Evolutionary conservation across 2,329 filamentous ascomycete species (phyloP), one percentile per base, ranked within the genome.

Genomic region (Cercospora sp.): DNA sequence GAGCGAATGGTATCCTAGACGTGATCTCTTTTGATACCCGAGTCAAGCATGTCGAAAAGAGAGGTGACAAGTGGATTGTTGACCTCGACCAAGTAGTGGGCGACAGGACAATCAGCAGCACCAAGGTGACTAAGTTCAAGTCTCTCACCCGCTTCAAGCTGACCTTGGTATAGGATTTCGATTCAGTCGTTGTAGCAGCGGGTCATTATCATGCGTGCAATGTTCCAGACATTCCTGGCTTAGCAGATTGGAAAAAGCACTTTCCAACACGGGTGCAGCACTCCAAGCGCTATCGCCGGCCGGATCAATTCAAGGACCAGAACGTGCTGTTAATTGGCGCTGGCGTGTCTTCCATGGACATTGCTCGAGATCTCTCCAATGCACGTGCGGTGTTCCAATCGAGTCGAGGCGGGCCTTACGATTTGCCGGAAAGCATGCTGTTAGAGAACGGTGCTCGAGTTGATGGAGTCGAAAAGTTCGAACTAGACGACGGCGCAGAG

Each of bases 371-470:
- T 68, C 78, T 86, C n/a, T 79, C 81, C 1, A 67, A 82, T 5
- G 84, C 84, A 2, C 79, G 79, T 3, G 79, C 73, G 0, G 80
- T 86, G 7, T 85, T 83, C 69, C 85, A 87, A 71, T 89, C 86
- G 69, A 87, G 87, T 0, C 82, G 89, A 26, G 84, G 85, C 28
- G 89, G 89, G 2, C 78, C 80, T 0, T 90, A 88, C 66, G 89
- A 91, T 74, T 76, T 89, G 0, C 83, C 87, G 0, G 77, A 81
- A 0, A 80, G 75, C 1, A 74, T 89, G 18, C 80, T 91, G 0
- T 89, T 89, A 0, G 75, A 80, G 0, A 86, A 84, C 9, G 84
- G 82, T 0, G 79, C 82, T 1, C 81, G 88, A 9, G 80, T 91
- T 0, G 82, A 82, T 0, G 85, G 85, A 12, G 81, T 90, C 0